Percentiles rank a stretch among this genome's conserved stretches.
These are phyloP conservation scores for Leishmania braziliensis DNA, from an alignment of 208 protist species.

Conservation along the genomic window DNA sequence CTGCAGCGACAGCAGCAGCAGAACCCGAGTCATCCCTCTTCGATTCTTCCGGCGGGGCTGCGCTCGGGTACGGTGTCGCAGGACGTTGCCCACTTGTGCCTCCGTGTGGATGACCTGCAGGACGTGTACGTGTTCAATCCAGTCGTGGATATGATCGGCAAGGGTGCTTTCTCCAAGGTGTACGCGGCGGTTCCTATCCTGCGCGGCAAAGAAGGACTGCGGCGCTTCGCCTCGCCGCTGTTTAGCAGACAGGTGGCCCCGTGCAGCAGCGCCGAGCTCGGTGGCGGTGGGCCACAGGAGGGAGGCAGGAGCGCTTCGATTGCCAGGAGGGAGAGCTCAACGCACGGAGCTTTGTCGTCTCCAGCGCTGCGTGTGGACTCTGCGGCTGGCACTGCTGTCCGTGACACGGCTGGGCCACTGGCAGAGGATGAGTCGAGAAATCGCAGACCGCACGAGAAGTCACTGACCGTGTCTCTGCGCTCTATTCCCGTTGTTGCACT, in stretches of 20 bases:
- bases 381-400: background rate
- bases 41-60: conserved; percentile 5
- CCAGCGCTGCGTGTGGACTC: background rate
- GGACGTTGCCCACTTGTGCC: conserved; percentile 38
- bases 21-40: background rate
- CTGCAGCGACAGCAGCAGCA: background rate
- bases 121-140: conserved; percentile 80
- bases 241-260: background rate
- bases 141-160: conserved; percentile 60
- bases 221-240: conserved; percentile 10
- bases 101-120: conserved; percentile 65
- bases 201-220: conserved; percentile 29
- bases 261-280: background rate
- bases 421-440: background rate
- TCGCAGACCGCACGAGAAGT: background rate
- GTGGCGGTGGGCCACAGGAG: background rate
- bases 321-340: background rate
- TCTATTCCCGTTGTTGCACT: conserved; percentile 44
- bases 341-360: background rate
- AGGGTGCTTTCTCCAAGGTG: conserved; percentile 77
- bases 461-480: background rate
- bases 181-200: conserved; percentile 75
- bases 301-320: background rate
- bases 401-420: background rate
- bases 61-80: conserved; percentile 3